Conservation (phyloP, 345 rosid species). For the Arabidopsis suecica region DNA sequence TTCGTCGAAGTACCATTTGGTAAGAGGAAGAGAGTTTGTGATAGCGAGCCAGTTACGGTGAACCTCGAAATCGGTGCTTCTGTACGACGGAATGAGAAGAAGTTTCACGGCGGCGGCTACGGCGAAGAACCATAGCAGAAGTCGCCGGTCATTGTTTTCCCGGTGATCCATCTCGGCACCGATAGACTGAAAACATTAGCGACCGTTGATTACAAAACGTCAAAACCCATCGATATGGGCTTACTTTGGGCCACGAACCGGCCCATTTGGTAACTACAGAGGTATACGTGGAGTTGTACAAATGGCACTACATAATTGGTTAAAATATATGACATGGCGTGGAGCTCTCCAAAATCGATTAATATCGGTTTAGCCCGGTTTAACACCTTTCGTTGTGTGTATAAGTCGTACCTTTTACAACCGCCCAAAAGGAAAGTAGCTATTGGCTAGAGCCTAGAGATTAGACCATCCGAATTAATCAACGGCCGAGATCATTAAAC, state of each 20-base stretch:
- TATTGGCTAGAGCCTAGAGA: constrained; percentile 13
- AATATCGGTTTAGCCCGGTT: not conserved
- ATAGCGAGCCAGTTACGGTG: constrained; percentile 97
- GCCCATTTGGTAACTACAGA: not conserved
- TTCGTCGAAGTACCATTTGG: constrained; percentile 83
- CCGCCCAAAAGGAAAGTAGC: constrained; percentile 25
- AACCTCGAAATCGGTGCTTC: constrained; percentile 91
- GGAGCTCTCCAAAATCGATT: not conserved
- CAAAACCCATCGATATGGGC: constrained; percentile 20
- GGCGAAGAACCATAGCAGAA: constrained; percentile 68
- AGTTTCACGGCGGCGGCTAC: constrained; percentile 65
- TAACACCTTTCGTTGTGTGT: not conserved
- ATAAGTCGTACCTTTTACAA: constrained; percentile 5
- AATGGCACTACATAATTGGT: not conserved
- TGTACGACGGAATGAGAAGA: constrained; percentile 76
- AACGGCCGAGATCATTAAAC: constrained; percentile 1
- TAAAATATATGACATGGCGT: not conserved
- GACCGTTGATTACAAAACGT: constrained; percentile 13
- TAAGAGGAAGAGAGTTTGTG: constrained; percentile 79
- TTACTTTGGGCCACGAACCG: not conserved
- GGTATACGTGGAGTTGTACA: constrained; percentile 24
- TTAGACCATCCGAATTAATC: constrained; percentile 1
- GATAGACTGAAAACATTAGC: not conserved
- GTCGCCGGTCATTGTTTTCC: constrained; percentile 13
- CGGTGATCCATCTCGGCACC: constrained; percentile 32